phyloP scores from a whole-genome alignment of 768 basidiomycete genomes.

The Trametes cubensis region DNA sequence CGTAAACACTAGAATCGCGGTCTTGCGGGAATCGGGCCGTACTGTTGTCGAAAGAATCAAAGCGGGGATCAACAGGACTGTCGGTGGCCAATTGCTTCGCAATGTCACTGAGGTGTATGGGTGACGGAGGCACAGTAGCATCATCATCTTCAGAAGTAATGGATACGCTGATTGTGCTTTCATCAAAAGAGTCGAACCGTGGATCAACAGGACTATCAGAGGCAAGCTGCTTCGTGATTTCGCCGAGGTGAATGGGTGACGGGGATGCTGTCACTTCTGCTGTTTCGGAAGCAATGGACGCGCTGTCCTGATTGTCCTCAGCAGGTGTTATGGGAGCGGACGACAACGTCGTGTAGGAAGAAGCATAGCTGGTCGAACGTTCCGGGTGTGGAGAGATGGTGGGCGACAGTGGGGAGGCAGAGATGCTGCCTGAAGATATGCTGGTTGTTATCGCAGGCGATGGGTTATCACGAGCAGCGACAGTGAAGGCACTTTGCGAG shows the following conservation, averaged over 20 bases:
- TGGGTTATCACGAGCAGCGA: conserved; percentile 21
- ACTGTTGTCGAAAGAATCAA: conserved; percentile 6
- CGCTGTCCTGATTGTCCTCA: conserved; percentile 1
- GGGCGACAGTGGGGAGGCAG: conserved; percentile 8
- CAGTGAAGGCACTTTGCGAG: conserved; percentile 31
- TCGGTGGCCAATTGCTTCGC: conserved; percentile 21
- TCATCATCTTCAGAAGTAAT: background rate
- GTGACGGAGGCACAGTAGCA: background rate
- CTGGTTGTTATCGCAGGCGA: conserved; percentile 15
- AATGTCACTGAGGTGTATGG: conserved; percentile 16
- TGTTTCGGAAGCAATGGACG: conserved; percentile 1
- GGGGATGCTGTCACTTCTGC: background rate
- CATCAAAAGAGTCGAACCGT: conserved; percentile 4
- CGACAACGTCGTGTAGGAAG: conserved; percentile 13
- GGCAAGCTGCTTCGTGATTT: conserved; percentile 20
- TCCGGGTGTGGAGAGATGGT: conserved; percentile 9
- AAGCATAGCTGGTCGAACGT: conserved; percentile 22
- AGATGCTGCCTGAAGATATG: conserved; percentile 3
- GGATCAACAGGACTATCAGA: conserved; percentile 20
- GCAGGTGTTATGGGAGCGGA: conserved; percentile 21
- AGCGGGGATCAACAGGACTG: conserved; percentile 14
- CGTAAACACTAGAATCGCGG: conserved; percentile 12
- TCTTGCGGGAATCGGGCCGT: conserved; percentile 5
- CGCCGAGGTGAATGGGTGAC: conserved; percentile 15
- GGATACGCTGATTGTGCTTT: background rate